Conservation (phyloP, 2,329 filamentous ascomycete species). For the Colletotrichum tofieldiae region DNA sequence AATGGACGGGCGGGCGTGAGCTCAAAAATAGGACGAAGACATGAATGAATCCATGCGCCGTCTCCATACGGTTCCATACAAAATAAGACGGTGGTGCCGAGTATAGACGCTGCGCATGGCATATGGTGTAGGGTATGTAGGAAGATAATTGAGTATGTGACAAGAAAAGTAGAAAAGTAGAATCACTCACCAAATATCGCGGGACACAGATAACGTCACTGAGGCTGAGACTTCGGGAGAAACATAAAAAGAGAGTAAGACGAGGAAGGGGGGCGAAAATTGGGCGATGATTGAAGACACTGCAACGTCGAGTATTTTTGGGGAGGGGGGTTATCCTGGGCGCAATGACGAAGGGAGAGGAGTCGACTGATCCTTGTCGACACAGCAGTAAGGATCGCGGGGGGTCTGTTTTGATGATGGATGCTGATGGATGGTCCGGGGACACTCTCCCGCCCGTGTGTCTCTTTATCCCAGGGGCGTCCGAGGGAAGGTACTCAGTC, state of each 20-base stretch:
- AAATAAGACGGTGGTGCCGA: constrained; percentile 20
- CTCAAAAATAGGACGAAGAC: constrained; percentile 36
- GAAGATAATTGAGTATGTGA: neutral
- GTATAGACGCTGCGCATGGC: constrained; percentile 23
- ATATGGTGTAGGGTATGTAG: constrained; percentile 13
- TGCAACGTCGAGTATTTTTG: constrained; percentile 28
- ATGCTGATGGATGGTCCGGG: constrained; percentile 25
- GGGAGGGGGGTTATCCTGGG: constrained; percentile 30
- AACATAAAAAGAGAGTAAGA: neutral
- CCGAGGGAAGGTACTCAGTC: constrained; percentile 13
- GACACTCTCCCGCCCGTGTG: constrained; percentile 21
- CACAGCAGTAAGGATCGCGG: constrained; percentile 31
- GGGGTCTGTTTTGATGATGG: constrained; percentile 35
- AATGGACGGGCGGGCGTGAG: constrained; percentile 20
- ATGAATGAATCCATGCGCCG: constrained; percentile 28
- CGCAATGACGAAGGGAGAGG: constrained; percentile 36
- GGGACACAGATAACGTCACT: constrained; percentile 36
- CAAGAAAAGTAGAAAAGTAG: neutral
- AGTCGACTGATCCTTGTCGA: constrained; percentile 38
- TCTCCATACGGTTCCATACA: constrained; percentile 27
- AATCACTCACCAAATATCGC: constrained; percentile 22
- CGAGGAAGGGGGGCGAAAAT: constrained; percentile 24
- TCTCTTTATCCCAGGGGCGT: constrained; percentile 17
- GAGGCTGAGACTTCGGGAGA: constrained; percentile 22
- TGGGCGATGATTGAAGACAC: constrained; percentile 30